Conservation (phyloP, 2,329 filamentous ascomycete genomes). For the Talaromyces pinophilus region DNA sequence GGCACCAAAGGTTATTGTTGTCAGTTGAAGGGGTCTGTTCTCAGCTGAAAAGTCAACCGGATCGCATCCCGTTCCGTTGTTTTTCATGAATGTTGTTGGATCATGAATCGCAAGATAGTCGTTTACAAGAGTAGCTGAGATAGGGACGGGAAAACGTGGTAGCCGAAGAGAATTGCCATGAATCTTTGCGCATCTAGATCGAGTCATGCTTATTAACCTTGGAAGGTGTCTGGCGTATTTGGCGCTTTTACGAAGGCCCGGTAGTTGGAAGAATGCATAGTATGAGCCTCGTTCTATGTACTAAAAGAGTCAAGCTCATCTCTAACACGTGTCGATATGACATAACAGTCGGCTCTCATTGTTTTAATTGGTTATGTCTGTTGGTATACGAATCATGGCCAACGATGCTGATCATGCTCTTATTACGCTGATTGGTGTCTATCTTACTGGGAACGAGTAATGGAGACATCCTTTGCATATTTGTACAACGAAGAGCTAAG, state of each 20-base stretch:
- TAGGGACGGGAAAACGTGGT: not conserved
- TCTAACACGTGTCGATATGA: slow-evolving; percentile 14
- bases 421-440: too few species aligned
- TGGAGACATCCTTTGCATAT: too few species aligned
- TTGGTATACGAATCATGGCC: slow-evolving; percentile 4
- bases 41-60: not conserved
- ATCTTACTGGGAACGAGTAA: too few species aligned
- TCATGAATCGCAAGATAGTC: too few species aligned
- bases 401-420: not conserved
- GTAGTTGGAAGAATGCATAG: too few species aligned
- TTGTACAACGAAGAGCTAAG: too few species aligned
- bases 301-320: slow-evolving; percentile 8
- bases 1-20: too few species aligned
- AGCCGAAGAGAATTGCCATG: not conserved
- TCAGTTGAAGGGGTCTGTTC: slow-evolving; percentile 5
- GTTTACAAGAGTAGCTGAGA: too few species aligned
- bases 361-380: not conserved
- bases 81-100: not conserved
- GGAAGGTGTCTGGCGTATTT: not conserved
- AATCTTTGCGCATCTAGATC: not conserved
- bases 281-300: not conserved
- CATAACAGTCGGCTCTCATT: not conserved
- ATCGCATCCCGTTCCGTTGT: not conserved
- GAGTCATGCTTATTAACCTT: slow-evolving; percentile 5
- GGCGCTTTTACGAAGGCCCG: too few species aligned